Conservation (phyloP, 148 eudicot species). For the Chenopodium formosanum region DNA sequence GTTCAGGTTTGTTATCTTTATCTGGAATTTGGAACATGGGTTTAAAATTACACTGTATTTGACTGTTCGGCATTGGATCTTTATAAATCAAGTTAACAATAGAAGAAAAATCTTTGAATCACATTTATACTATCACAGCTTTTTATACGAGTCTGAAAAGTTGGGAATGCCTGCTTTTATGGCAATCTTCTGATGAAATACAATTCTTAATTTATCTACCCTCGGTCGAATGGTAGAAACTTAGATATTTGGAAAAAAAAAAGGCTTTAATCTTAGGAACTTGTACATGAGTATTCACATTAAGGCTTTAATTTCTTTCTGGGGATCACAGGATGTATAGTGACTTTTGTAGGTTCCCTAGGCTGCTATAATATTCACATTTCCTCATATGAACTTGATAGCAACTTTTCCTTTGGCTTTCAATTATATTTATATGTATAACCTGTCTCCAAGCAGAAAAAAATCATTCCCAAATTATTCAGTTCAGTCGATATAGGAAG, state of each 20-base stretch:
- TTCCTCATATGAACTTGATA: too few relatives aligned
- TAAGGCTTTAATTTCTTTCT: too few relatives aligned
- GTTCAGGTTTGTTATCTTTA: constrained; percentile 68
- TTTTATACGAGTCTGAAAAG: not conserved
- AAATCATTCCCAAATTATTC: not conserved
- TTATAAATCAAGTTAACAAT: not conserved
- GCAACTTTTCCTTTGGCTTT: not conserved
- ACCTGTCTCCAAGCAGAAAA: not conserved
- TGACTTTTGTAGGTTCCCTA: not conserved
- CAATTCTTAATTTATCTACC: not conserved
- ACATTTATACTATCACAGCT: not conserved
- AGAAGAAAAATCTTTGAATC: not conserved
- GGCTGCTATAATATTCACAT: not conserved
- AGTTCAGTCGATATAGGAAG: not conserved
- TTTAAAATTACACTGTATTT: not conserved
- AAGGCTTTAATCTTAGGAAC: not conserved
- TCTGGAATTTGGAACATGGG: not conserved
- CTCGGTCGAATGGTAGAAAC: not conserved
- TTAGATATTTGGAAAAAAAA: not conserved
- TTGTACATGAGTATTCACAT: too few relatives aligned
- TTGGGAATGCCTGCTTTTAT: not conserved
- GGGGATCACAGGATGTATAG: too few relatives aligned
- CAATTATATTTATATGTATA: not conserved
- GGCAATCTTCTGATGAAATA: not conserved
- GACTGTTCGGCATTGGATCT: not conserved